Evolutionary conservation across 768 basidiomycete species (phyloP), one percentile per base, ranked within the genome.

Genomic region (Hypsizygus marmoreus): DNA sequence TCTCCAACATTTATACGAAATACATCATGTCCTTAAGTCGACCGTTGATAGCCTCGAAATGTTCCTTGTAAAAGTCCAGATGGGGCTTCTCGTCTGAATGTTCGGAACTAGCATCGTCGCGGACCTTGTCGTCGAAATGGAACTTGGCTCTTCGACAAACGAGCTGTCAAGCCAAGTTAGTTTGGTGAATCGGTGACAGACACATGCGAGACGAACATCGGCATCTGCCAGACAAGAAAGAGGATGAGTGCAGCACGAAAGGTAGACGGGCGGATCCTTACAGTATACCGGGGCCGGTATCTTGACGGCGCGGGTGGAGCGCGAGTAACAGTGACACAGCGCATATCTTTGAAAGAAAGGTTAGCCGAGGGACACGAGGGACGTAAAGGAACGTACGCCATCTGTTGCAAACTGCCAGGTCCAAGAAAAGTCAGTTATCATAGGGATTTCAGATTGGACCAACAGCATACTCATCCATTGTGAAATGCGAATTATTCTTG

Each of bases 281-380:
- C 84, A 86, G 48, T 86, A 86, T 0, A 86, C 83, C 0, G 84
- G 86, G 0, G 84, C 85, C 0, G 84, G 84, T 16, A 87, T 81
- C 2, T 85, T 87, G 2, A 87, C 86, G 0, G 84, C 82, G n/a
- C 82, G 75, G 2, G 84, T 86, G 8, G 84, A 76, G 2, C 86
- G 75, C 0, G 84, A 78, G 45, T 86, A 87, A 17, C 82, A 79
- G 37, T 87, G 84, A 52, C 86, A 87, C 0, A 87, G 63, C 0
- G 81, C 71, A 42, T 62, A 70, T 3, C 64, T 56, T 41, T 40
- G 24, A 13, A 23, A 22, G 14, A 34, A 25, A 24, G 26, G 19
- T 19, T 6, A 17, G 11, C n/a, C n/a, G n/a, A n/a, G n/a, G n/a
- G n/a, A n/a, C 12, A 20, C 7, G 5, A 1, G 17, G 14, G 22